Evolutionary conservation across 2,329 filamentous ascomycete genomes (phyloP).

Genomic region (Botrytis squamosa): DNA sequence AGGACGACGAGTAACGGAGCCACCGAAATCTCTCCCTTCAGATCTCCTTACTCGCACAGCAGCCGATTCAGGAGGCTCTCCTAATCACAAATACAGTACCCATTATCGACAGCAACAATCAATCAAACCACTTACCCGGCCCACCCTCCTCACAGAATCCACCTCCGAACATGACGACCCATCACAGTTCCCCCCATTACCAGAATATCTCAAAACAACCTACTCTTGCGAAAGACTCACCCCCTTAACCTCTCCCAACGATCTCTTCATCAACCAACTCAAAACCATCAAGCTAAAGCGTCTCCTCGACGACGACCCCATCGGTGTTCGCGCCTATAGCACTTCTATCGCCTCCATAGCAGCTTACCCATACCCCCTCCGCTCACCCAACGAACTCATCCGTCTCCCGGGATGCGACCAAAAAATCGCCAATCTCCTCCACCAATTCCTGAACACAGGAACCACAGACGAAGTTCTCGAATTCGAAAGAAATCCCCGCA

Average conservation of each 20-base stretch:
- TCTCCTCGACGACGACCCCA: constrained; percentile 68
- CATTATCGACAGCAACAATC: constrained; percentile 22
- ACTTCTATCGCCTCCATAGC: constrained; percentile 80
- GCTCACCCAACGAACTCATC: constrained; percentile 43
- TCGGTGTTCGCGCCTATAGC: constrained; percentile 83
- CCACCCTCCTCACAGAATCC: constrained; percentile 56
- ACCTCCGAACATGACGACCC: constrained; percentile 74
- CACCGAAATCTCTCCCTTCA: background rate
- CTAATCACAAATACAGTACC: constrained; percentile 25
- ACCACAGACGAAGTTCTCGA: constrained; percentile 62
- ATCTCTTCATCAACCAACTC: constrained; percentile 70
- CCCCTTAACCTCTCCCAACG: constrained; percentile 68
- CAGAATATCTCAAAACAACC: constrained; percentile 61
- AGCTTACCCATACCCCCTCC: constrained; percentile 63
- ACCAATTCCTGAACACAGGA: constrained; percentile 66
- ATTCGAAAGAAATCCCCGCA: constrained; percentile 60
- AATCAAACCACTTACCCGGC: constrained; percentile 37
- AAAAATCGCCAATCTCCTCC: constrained; percentile 76
- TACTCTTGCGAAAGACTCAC: constrained; percentile 84
- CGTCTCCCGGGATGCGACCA: constrained; percentile 74
- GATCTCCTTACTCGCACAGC: constrained; percentile 31
- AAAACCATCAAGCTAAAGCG: constrained; percentile 72
- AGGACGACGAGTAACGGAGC: constrained; percentile 40
- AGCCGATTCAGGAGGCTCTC: constrained; percentile 31
- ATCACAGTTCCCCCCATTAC: constrained; percentile 59